phyloP scores from a whole-genome alignment of 495 filamentous ascomycete genomes.

The Jackrogersella minutella region DNA sequence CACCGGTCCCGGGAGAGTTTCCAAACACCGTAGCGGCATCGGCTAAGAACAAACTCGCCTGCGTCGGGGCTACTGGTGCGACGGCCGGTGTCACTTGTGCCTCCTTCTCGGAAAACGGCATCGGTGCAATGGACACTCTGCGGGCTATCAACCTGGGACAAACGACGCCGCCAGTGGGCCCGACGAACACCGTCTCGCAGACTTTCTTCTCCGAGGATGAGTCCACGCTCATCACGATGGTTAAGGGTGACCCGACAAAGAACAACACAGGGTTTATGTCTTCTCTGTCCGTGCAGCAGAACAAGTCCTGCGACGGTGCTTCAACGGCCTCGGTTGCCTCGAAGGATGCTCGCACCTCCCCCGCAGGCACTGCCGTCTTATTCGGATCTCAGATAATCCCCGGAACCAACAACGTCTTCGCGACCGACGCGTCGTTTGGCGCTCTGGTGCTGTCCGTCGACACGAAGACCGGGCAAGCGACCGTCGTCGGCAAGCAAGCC shows the following conservation, averaged over 20 bases:
- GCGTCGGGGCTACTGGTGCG: conserved; percentile 63
- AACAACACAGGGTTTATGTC: conserved; percentile 66
- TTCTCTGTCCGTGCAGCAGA: conserved; percentile 51
- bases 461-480: conserved; percentile 27
- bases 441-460: conserved; percentile 53
- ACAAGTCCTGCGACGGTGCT: neutral
- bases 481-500: conserved; percentile 37
- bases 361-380: conserved; percentile 60
- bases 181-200: conserved; percentile 62
- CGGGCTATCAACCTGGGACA: conserved; percentile 57
- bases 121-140: conserved; percentile 53
- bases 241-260: conserved; percentile 61
- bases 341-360: conserved; percentile 46
- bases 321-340: neutral
- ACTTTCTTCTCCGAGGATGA: conserved; percentile 64
- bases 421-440: conserved; percentile 65
- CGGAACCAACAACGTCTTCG: conserved; percentile 52
- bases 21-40: conserved; percentile 65
- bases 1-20: conserved; percentile 60
- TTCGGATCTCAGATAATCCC: conserved; percentile 61
- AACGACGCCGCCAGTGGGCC: conserved; percentile 62
- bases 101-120: conserved; percentile 49
- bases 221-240: conserved; percentile 58
- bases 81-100: conserved; percentile 63
- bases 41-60: conserved; percentile 55